These are phyloP conservation scores for Neurospora terricola DNA, from an alignment of 495 filamentous ascomycete genomes.

Conservation along the genomic window DNA sequence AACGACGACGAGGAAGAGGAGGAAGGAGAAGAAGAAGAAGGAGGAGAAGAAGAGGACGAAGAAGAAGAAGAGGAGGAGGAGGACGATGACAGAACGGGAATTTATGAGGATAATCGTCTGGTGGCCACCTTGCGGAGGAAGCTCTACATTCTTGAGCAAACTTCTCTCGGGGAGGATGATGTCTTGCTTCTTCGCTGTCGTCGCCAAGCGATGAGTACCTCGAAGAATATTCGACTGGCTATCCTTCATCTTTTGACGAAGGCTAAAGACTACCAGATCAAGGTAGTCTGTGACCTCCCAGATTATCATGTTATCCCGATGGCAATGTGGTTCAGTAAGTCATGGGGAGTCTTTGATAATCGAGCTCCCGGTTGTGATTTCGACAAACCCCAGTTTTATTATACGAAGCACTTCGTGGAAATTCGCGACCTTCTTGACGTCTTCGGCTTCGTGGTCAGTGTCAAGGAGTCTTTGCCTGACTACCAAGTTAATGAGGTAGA, in stretches of 20 bases:
- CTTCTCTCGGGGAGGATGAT: background rate
- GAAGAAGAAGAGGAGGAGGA: background rate
- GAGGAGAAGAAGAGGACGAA: background rate
- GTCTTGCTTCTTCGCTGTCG: background rate
- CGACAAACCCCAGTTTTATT: background rate
- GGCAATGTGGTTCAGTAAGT: fast-evolving
- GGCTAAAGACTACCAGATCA: background rate
- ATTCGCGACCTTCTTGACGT: background rate
- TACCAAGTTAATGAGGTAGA: background rate
- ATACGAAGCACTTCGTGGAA: background rate
- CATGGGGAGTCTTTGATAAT: background rate
- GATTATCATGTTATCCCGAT: background rate
- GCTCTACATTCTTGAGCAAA: background rate
- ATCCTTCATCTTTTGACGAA: background rate
- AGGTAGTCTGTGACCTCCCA: background rate
- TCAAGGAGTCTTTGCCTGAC: no score
- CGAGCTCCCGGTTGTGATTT: background rate
- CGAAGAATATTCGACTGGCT: background rate
- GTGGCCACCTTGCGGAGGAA: background rate
- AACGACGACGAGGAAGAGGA: background rate
- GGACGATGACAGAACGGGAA: background rate
- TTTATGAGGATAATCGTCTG: background rate
- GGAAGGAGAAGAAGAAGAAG: background rate
- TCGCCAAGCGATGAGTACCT: background rate
- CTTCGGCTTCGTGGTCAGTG: background rate